phyloP scores from a whole-genome alignment of 495 filamentous ascomycete species.

The Tuber borchii region DNA sequence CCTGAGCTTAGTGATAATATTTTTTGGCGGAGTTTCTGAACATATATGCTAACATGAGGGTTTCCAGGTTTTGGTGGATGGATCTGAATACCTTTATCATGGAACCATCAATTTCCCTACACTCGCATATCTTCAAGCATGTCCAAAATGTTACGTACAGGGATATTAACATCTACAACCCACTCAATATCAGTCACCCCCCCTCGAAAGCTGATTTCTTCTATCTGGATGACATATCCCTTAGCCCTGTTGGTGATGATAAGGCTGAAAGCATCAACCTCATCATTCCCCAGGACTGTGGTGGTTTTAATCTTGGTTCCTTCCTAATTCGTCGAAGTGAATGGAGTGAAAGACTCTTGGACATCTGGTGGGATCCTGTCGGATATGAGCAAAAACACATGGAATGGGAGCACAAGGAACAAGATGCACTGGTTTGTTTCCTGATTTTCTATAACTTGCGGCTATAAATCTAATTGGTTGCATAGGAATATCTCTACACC shows the following conservation, averaged over 20 bases:
- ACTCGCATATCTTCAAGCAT: slow-evolving; percentile 80
- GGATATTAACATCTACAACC: slow-evolving; percentile 94
- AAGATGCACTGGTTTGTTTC: slow-evolving; percentile 62
- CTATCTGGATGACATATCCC: slow-evolving; percentile 68
- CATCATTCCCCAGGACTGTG: slow-evolving; percentile 87
- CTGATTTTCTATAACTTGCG: neutral
- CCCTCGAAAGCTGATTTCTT: slow-evolving; percentile 49
- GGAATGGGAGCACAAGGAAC: slow-evolving; percentile 98
- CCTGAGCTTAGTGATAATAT: neutral
- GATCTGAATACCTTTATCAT: slow-evolving; percentile 97
- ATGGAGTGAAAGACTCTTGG: slow-evolving; percentile 88
- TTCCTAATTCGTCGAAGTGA: slow-evolving; percentile 80
- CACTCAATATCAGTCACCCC: slow-evolving; percentile 86
- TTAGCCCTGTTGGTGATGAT: slow-evolving; percentile 67
- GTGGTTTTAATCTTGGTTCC: slow-evolving; percentile 91
- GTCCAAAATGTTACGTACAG: slow-evolving; percentile 74
- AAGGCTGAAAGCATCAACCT: slow-evolving; percentile 71
- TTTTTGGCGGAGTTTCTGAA: neutral
- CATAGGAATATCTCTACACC: slow-evolving; percentile 72
- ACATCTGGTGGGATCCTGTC: slow-evolving; percentile 98
- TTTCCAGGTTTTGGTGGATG: slow-evolving; percentile 92
- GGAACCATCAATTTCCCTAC: slow-evolving; percentile 87
- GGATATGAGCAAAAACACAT: slow-evolving; percentile 98
- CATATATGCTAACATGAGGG: neutral
- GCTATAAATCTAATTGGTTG: slow-evolving; percentile 21